These are phyloP conservation scores for Coemansia sp. DNA, from an alignment of 192 early-diverging fungal species.

Conservation along the genomic window DNA sequence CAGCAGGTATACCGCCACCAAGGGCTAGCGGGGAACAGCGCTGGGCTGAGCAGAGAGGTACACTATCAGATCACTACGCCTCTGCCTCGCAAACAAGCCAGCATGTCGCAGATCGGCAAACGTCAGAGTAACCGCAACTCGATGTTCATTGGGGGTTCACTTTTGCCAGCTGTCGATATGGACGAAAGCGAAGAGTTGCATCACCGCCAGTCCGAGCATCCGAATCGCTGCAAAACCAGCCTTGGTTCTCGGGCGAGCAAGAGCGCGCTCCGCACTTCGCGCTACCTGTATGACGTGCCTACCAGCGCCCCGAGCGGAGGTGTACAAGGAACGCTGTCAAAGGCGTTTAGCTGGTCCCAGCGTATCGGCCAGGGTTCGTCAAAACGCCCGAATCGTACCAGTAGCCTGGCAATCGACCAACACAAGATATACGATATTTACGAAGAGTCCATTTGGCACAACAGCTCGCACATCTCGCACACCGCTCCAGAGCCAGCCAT, in stretches of 20 bases:
- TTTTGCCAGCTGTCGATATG: slow-evolving; percentile 19
- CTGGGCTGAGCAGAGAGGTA: background rate
- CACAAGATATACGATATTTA: slow-evolving; percentile 59
- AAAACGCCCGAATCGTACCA: slow-evolving; percentile 14
- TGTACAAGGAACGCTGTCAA: slow-evolving; percentile 30
- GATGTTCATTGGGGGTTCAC: slow-evolving; percentile 40
- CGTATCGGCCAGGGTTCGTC: slow-evolving; percentile 28
- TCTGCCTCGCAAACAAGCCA: slow-evolving; percentile 35
- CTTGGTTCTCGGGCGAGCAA: slow-evolving; percentile 20
- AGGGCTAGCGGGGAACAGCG: background rate
- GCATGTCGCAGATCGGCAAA: slow-evolving; percentile 44
- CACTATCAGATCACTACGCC: background rate
- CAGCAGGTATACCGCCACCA: background rate
- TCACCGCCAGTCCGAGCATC: slow-evolving; percentile 9
- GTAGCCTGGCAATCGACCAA: slow-evolving; percentile 37
- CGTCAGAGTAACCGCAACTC: slow-evolving; percentile 41
- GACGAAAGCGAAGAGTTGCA: slow-evolving; percentile 3
- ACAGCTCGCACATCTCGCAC: slow-evolving; percentile 13
- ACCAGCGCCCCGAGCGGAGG: slow-evolving; percentile 16
- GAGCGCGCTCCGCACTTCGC: slow-evolving; percentile 27
- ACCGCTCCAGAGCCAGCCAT: slow-evolving; percentile 3
- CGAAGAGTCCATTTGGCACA: slow-evolving; percentile 55
- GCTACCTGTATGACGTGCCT: slow-evolving; percentile 53
- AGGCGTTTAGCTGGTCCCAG: slow-evolving; percentile 45
- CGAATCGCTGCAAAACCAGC: slow-evolving; percentile 4